These are phyloP conservation scores for Myxozyma udenii DNA, from an alignment of 805 yeast species.

Conservation along the genomic window DNA sequence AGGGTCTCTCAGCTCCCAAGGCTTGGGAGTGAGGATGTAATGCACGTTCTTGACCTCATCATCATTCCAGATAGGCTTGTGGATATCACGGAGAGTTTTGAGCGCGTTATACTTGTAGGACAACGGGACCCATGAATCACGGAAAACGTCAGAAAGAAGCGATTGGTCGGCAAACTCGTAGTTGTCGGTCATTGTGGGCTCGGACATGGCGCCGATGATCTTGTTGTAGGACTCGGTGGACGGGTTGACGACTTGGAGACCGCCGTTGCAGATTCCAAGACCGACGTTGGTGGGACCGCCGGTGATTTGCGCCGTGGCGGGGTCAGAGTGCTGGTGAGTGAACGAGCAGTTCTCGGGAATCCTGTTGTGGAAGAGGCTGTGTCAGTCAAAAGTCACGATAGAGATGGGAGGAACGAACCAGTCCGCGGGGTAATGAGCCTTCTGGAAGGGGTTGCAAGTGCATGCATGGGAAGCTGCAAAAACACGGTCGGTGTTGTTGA, in stretches of 20 bases:
- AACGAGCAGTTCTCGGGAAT: slow-evolving; percentile 50
- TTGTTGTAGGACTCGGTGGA: slow-evolving; percentile 39
- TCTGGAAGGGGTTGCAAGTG: slow-evolving; percentile 56
- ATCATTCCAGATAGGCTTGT: slow-evolving; percentile 48
- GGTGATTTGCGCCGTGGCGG: slow-evolving; percentile 29
- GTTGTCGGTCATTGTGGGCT: slow-evolving; percentile 40
- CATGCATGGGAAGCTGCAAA: slow-evolving; percentile 62
- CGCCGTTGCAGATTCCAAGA: slow-evolving; percentile 57
- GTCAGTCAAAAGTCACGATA: not conserved
- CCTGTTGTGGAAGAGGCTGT: slow-evolving; percentile 4
- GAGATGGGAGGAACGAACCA: slow-evolving; percentile 40
- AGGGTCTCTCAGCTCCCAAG: slow-evolving; percentile 49
- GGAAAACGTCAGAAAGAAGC: slow-evolving; percentile 53
- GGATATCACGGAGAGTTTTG: slow-evolving; percentile 50
- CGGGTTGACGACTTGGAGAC: slow-evolving; percentile 53
- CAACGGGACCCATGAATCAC: slow-evolving; percentile 50
- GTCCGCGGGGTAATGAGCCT: slow-evolving; percentile 52
- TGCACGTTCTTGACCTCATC: slow-evolving; percentile 55
- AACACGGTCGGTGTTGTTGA: slow-evolving; percentile 35
- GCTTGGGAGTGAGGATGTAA: slow-evolving; percentile 57
- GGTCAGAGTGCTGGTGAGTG: slow-evolving; percentile 37
- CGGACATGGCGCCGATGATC: slow-evolving; percentile 44
- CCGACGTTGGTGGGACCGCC: slow-evolving; percentile 42
- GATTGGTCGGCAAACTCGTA: slow-evolving; percentile 62
- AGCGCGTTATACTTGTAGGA: slow-evolving; percentile 56